Evolutionary conservation across 2,329 filamentous ascomycete genomes (phyloP).

Genomic region (Ploettnerulaceae sp.): DNA sequence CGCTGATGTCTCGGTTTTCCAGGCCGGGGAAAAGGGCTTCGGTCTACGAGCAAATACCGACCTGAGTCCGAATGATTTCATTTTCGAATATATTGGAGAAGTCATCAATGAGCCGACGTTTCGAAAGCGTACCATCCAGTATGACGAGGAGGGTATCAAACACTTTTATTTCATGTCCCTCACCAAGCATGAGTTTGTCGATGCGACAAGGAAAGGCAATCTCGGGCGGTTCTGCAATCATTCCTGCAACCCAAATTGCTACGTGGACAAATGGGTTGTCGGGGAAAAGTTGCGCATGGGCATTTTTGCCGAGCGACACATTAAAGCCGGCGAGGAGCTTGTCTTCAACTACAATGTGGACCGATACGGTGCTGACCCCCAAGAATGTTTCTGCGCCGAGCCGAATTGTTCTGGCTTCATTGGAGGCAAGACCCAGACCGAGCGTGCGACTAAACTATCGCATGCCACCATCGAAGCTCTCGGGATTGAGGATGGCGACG

Average conservation of each 20-base stretch:
- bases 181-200: slow-evolving; percentile 92
- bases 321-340: slow-evolving; percentile 86
- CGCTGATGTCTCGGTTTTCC: slow-evolving; percentile 88
- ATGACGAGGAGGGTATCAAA: slow-evolving; percentile 94
- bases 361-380: slow-evolving; percentile 91
- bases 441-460: slow-evolving; percentile 87
- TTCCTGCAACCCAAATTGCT: slow-evolving; percentile 97
- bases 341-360: slow-evolving; percentile 99
- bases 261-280: slow-evolving; percentile 99
- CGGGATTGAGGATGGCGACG: slow-evolving; percentile 87
- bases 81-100: slow-evolving; percentile 97
- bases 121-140: slow-evolving; percentile 83
- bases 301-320: slow-evolving; percentile 84
- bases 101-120: slow-evolving; percentile 93
- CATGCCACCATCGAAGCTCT: slow-evolving; percentile 88
- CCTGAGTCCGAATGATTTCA: slow-evolving; percentile 80
- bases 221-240: slow-evolving; percentile 97
- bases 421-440: slow-evolving; percentile 95
- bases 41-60: slow-evolving; percentile 78
- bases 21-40: slow-evolving; percentile 96
- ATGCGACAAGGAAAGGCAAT: slow-evolving; percentile 95
- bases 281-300: slow-evolving; percentile 97
- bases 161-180: slow-evolving; percentile 99
- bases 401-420: slow-evolving; percentile 94
- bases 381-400: slow-evolving; percentile 95